phyloP scores from a whole-genome alignment of 2,329 filamentous ascomycete genomes.

The Catunica adiposa region DNA sequence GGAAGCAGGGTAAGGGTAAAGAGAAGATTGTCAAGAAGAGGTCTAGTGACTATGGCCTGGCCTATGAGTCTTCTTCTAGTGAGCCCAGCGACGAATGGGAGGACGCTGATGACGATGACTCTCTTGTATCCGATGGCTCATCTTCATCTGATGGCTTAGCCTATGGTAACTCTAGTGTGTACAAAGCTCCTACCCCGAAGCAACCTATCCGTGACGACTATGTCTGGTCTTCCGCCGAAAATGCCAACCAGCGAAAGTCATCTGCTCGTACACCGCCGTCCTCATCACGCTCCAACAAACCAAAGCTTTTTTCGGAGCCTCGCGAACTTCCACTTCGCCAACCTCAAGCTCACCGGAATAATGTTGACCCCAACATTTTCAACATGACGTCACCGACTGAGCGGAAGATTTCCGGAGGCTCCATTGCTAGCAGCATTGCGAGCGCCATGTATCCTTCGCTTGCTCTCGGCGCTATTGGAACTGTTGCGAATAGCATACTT shows the following conservation, averaged over 20 bases:
- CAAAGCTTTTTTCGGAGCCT: neutral
- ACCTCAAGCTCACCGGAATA: neutral
- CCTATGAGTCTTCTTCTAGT: constrained; percentile 8
- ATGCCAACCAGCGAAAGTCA: neutral
- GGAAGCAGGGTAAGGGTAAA: constrained; percentile 3
- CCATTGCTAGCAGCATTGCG: constrained; percentile 1
- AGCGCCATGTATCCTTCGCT: neutral
- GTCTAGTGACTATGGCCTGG: neutral
- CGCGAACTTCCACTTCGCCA: neutral
- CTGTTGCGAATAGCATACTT: neutral
- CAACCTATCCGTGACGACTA: neutral
- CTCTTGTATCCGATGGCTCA: neutral
- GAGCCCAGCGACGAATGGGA: constrained; percentile 10
- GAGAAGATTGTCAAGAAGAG: constrained; percentile 1
- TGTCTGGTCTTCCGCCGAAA: neutral
- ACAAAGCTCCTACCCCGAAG: neutral
- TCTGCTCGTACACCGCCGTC: neutral
- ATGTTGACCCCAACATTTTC: neutral
- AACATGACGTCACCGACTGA: neutral
- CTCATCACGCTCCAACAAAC: neutral
- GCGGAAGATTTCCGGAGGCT: neutral
- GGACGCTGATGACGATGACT: constrained; percentile 8
- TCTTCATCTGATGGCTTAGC: constrained; percentile 11
- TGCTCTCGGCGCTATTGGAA: neutral
- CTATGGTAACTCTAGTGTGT: neutral